Percentiles rank a stretch among this genome's conserved stretches.
Conservation (phyloP, 2,329 filamentous ascomycete genomes). For the Ampelomyces quisqualis region DNA sequence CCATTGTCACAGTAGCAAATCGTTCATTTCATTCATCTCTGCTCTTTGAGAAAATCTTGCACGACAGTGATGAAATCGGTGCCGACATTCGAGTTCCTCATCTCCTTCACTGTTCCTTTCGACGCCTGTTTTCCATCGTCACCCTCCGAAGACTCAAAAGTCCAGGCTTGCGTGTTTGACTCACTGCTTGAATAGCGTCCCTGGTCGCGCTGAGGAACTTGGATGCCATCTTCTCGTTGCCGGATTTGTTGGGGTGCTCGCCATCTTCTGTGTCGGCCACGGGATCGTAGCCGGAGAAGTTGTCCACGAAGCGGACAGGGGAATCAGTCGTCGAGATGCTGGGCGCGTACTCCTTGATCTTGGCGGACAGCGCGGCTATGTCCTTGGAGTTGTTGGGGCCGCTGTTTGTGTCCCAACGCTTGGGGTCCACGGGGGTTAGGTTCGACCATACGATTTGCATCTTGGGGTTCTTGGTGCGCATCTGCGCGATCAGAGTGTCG, state of each 20-base stretch:
- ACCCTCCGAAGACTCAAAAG: conserved; percentile 4
- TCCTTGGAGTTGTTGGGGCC: conserved; percentile 18
- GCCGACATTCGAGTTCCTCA: conserved; percentile 1
- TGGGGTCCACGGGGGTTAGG: conserved; percentile 30
- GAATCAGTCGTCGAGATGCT: conserved; percentile 21
- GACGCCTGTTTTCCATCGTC: conserved; percentile 7
- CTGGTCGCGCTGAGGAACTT: conserved; percentile 27
- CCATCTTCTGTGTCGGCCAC: conserved; percentile 37
- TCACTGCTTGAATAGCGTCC: conserved; percentile 20
- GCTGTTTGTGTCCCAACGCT: conserved; percentile 18
- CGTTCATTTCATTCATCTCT: not conserved
- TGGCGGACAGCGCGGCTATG: conserved; percentile 5
- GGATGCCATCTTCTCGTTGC: conserved; percentile 34
- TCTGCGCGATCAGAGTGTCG: conserved; percentile 44
- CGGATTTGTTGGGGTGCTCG: conserved; percentile 37
- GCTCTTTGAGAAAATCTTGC: conserved; percentile 2
- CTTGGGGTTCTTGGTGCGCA: conserved; percentile 45
- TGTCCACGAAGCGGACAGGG: conserved; percentile 34
- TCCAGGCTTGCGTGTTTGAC: conserved; percentile 4
- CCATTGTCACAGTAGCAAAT: not conserved
- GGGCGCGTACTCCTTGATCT: conserved; percentile 18
- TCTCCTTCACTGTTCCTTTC: conserved; percentile 3
- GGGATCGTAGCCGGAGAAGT: conserved; percentile 30
- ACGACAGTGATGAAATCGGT: conserved; percentile 6
- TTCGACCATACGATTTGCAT: conserved; percentile 46